A percentile compares a stretch with the other conserved stretches of the same genome.
Conservation (phyloP, 345 rosid genomes). For the Hibiscus syriacus region DNA sequence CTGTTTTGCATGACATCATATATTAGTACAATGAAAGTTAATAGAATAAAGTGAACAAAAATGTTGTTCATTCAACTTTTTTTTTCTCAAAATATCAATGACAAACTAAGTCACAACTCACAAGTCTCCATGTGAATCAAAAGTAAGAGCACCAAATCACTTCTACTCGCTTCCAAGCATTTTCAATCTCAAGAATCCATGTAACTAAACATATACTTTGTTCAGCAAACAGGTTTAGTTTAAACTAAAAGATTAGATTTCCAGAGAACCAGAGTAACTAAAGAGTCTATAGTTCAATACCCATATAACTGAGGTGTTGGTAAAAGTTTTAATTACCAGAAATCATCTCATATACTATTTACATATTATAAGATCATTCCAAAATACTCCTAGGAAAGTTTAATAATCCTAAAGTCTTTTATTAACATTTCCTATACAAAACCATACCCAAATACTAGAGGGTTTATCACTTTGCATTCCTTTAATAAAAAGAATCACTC, state of each 20-base stretch:
- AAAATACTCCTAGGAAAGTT: background rate
- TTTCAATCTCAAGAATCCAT: background rate
- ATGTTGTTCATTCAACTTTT: too few species aligned
- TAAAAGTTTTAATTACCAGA: background rate
- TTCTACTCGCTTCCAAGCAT: background rate
- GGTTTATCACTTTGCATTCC: background rate
- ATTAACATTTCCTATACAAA: background rate
- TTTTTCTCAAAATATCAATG: background rate
- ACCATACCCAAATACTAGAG: background rate
- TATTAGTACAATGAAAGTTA: too few species aligned
- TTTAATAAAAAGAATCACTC: background rate
- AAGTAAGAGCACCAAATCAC: background rate
- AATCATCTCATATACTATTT: background rate
- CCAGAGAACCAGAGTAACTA: background rate
- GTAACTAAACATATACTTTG: background rate
- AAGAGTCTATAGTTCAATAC: background rate
- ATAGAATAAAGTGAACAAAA: background rate
- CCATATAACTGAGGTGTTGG: background rate
- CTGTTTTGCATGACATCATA: constrained; percentile 27
- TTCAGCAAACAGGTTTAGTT: background rate
- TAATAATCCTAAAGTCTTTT: background rate
- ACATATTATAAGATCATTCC: background rate
- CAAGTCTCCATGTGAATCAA: background rate
- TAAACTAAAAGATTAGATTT: background rate
- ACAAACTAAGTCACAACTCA: constrained; percentile 6